These are phyloP conservation scores for Ricinus communis DNA, from an alignment of 345 rosid genomes.

Conservation along the genomic window DNA sequence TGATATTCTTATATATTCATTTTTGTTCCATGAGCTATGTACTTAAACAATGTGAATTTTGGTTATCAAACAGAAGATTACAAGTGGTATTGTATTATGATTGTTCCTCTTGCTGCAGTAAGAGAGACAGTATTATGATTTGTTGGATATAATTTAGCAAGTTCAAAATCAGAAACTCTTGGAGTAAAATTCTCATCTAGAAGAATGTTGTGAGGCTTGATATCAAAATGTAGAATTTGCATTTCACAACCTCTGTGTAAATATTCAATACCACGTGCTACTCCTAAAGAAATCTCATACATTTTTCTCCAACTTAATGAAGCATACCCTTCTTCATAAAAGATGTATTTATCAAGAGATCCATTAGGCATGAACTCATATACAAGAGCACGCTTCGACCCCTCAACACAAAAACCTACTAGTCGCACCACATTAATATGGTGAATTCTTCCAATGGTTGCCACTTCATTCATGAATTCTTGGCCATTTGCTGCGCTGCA, in stretches of 20 bases:
- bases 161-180: not conserved
- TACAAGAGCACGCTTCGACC: too few relatives aligned
- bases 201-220: too few relatives aligned
- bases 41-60: too few relatives aligned
- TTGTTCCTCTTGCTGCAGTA: conserved; percentile 8
- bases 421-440: too few relatives aligned
- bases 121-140: not conserved
- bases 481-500: conserved; percentile 1
- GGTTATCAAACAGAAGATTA: too few relatives aligned
- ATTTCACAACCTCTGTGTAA: conserved; percentile 6
- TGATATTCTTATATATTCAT: too few relatives aligned
- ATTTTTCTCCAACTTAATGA: conserved; percentile 1
- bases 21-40: too few relatives aligned
- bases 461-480: not conserved
- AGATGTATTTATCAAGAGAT: conserved; percentile 1
- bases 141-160: conserved; percentile 3
- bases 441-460: too few relatives aligned
- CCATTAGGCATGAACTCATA: not conserved
- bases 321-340: not conserved
- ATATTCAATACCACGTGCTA: not conserved
- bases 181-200: too few relatives aligned
- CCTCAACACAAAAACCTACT: too few relatives aligned
- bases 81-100: too few relatives aligned
- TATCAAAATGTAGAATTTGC: conserved; percentile 5
- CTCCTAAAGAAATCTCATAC: not conserved